Evolutionary conservation across 495 filamentous ascomycete genomes (phyloP).

Genomic region (Podospora conica): DNA sequence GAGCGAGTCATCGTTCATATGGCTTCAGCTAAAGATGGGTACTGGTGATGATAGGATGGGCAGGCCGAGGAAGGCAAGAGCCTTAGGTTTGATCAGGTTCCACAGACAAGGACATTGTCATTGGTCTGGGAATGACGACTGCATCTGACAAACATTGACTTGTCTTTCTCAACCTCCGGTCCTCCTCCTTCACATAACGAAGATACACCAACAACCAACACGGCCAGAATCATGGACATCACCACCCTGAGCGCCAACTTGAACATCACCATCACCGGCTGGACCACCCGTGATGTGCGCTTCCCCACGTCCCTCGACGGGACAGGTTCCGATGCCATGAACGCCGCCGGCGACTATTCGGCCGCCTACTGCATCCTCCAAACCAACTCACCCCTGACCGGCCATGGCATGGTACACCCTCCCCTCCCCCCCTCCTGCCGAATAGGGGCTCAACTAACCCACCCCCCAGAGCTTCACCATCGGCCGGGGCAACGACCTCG

Average conservation of each 20-base stretch:
- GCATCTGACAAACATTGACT: neutral
- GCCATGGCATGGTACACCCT: constrained; percentile 76
- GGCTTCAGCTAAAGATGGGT: neutral
- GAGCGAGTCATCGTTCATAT: neutral
- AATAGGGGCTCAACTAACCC: constrained; percentile 2
- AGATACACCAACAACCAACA: constrained; percentile 27
- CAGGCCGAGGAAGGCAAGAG: neutral
- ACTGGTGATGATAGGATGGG: neutral
- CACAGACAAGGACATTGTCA: neutral
- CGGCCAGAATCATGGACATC: neutral
- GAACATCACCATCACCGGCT: constrained; percentile 75
- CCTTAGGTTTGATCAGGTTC: neutral
- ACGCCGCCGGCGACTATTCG: constrained; percentile 88
- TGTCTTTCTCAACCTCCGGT: neutral
- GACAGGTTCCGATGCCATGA: constrained; percentile 96
- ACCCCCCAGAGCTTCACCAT: constrained; percentile 79
- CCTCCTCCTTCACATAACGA: neutral
- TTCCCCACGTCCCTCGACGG: constrained; percentile 94
- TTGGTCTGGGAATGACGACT: too few relatives aligned
- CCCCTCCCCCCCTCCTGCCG: neutral
- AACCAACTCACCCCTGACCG: constrained; percentile 64
- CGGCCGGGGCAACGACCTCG: constrained; percentile 90
- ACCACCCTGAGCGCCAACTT: neutral
- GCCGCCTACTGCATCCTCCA: constrained; percentile 87
- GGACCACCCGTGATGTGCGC: constrained; percentile 76